Conservation (phyloP, 2,329 filamentous ascomycete species). For the Alternaria conjuncta region DNA sequence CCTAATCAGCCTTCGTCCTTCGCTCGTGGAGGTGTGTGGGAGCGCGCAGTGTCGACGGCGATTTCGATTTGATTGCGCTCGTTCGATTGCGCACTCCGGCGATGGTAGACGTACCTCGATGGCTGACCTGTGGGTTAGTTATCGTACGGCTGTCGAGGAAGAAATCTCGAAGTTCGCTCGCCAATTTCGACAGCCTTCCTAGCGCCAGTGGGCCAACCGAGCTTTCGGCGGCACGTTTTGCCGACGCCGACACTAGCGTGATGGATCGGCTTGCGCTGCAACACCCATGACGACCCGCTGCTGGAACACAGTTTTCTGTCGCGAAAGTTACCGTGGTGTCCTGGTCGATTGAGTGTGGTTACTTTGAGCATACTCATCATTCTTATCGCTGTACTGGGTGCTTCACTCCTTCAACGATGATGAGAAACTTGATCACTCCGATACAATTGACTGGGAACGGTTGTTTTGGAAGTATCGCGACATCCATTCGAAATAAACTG, state of each 20-base stretch:
- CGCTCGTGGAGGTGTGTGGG: background rate
- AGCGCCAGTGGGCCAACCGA: conserved; percentile 17
- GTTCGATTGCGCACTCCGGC: background rate
- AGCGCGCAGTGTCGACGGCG: background rate
- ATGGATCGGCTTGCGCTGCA: conserved; percentile 10
- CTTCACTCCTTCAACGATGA: background rate
- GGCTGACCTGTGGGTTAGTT: conserved; percentile 44
- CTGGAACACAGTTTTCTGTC: background rate
- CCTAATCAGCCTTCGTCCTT: conserved; percentile 4
- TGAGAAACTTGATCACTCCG: background rate
- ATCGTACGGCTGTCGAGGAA: conserved; percentile 25
- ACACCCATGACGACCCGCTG: background rate
- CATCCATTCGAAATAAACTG: background rate
- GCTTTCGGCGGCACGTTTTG: conserved; percentile 21
- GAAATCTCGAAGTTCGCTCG: conserved; percentile 20
- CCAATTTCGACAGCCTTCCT: conserved; percentile 21
- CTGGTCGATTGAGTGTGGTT: background rate
- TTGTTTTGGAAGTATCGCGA: background rate
- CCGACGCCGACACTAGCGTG: conserved; percentile 26
- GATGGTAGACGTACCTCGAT: conserved; percentile 33
- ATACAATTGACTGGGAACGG: background rate
- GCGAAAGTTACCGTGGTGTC: background rate
- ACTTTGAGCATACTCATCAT: background rate
- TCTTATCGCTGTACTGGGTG: background rate
- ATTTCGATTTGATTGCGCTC: conserved; percentile 18